phyloP scores from a whole-genome alignment of 495 filamentous ascomycete species.

The Aspergillus hancockii region DNA sequence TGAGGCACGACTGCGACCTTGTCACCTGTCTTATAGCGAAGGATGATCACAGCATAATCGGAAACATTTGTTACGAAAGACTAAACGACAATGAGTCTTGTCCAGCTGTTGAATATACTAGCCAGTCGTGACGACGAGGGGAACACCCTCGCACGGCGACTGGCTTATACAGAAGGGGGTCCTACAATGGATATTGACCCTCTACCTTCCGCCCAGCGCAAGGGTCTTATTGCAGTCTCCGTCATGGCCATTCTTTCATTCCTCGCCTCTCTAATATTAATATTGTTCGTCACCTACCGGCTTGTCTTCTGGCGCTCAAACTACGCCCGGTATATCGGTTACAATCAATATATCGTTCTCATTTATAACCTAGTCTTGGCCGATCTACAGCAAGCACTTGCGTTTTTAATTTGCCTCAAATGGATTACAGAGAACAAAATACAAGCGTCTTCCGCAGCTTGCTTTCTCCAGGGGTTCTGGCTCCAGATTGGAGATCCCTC shows the following conservation, averaged over 20 bases:
- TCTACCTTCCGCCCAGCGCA: constrained; percentile 48
- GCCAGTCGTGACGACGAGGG: constrained; percentile 17
- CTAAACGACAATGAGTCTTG: constrained; percentile 27
- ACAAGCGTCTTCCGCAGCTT: constrained; percentile 54
- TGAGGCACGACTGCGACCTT: constrained; percentile 4
- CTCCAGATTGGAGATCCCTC: constrained; percentile 69
- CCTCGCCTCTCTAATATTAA: constrained; percentile 51
- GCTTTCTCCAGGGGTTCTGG: constrained; percentile 72
- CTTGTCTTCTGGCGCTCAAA: constrained; percentile 56
- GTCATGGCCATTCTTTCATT: constrained; percentile 62
- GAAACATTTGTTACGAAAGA: constrained; percentile 3
- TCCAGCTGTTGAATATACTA: constrained; percentile 24
- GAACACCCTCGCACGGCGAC: constrained; percentile 25
- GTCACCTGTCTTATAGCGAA: constrained; percentile 1
- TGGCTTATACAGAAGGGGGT: constrained; percentile 16
- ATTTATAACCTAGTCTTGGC: constrained; percentile 75
- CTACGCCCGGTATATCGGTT: constrained; percentile 47
- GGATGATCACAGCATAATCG: constrained; percentile 13
- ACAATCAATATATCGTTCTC: constrained; percentile 74
- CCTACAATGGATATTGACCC: constrained; percentile 38
- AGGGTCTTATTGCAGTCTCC: constrained; percentile 56
- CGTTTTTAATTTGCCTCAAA: constrained; percentile 65
- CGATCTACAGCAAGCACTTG: constrained; percentile 69
- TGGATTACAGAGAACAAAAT: constrained; percentile 61
- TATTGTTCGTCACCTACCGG: constrained; percentile 59